Evolutionary conservation across 2,329 filamentous ascomycete genomes (phyloP), one percentile per base, ranked within the genome.

Genomic region (Pezicula carpinea): DNA sequence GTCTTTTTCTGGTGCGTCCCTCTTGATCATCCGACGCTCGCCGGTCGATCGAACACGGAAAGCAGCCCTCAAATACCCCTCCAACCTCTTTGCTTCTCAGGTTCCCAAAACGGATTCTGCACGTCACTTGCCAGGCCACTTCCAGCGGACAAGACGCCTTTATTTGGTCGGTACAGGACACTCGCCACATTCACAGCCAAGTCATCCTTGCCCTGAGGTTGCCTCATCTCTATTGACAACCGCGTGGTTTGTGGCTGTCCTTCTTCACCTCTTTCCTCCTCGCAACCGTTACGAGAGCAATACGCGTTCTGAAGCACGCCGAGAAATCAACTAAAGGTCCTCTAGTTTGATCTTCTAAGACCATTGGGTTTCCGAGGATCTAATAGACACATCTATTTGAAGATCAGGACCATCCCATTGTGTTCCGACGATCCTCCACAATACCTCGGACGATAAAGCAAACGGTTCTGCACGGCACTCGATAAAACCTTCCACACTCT

Each of bases 241-340:
- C 48, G 49, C 50, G 52, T 57, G 52, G 52, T 56, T 50, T 54
- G 46, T 52, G 51, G 51, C 53, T 44, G 48, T 32, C 45, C 42
- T 44, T 49, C 39, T 39, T 57, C 47, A 34, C 22, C n/a, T 15
- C 38, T 40, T 40, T 22, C 26, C 38, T 19, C n/a, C 21, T 19
- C 7, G 14, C 17, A 15, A 15, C n/a, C 22, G 23, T 52, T 52
- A 49, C 50, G 45, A 48, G 54, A 42, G 46, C 48, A 50, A 54
- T 56, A 60, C 51, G 52, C 54, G 57, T 60, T 59, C 52, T 60
- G 56, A 58, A 60, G 55, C 59, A 57, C 54, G 52, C 51, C 53
- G 44, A 58, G 54, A 55, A 44, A 50, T 43, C 48, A 23, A 10
- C 26, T 10, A 29, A 53, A 47, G 48, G 48, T 44, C 50, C 48